Evolutionary conservation across 345 rosid genomes (phyloP).

Genomic region (Luvunga scandens): DNA sequence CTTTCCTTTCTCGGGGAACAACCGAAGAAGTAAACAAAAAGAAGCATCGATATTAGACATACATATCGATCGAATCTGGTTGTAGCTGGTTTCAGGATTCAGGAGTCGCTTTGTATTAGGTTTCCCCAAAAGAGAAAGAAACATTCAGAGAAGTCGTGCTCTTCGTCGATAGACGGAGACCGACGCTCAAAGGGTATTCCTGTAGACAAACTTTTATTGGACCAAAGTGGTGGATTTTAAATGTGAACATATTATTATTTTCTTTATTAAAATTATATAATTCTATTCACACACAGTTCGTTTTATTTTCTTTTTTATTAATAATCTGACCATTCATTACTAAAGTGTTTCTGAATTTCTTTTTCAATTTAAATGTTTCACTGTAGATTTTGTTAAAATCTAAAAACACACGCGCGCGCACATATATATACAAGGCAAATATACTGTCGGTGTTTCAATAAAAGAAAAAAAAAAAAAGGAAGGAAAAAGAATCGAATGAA

Average conservation of each 20-base stretch:
- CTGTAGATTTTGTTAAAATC: too few species aligned
- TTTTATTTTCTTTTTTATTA: too few species aligned
- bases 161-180: not conserved
- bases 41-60: not conserved
- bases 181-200: not conserved
- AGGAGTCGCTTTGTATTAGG: not conserved
- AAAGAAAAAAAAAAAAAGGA: too few species aligned
- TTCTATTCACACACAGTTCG: too few species aligned
- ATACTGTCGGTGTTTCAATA: not conserved
- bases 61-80: slow-evolving; percentile 14
- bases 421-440: too few species aligned
- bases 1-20: not conserved
- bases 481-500: not conserved
- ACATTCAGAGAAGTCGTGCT: not conserved
- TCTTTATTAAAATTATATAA: too few species aligned
- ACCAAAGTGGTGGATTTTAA: too few species aligned
- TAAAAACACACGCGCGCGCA: too few species aligned
- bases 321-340: too few species aligned
- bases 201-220: not conserved
- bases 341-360: too few species aligned
- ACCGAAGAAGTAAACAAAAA: not conserved
- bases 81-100: not conserved
- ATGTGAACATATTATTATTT: not conserved
- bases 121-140: not conserved
- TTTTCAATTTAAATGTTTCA: too few species aligned